Evolutionary conservation across 2,329 filamentous ascomycete species (phyloP).

Genomic region (Alternaria conjuncta): DNA sequence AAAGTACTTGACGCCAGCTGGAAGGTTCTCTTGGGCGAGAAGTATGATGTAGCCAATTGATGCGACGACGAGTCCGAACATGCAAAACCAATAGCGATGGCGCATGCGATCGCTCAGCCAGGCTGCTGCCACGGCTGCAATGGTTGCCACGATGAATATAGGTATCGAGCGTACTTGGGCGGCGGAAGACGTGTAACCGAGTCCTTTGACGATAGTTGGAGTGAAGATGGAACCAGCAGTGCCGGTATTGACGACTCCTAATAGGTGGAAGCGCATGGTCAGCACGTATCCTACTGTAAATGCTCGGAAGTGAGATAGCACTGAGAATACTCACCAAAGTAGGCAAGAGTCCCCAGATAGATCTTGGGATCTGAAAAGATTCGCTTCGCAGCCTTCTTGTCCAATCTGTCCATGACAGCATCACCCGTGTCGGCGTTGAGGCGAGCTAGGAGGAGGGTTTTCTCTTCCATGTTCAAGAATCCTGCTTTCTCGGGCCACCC

Average conservation of each 20-base stretch:
- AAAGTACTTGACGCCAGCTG: slow-evolving; percentile 59
- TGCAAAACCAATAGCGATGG: slow-evolving; percentile 61
- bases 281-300: neutral
- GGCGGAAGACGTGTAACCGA: slow-evolving; percentile 47
- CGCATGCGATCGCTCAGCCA: slow-evolving; percentile 58
- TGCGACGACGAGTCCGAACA: slow-evolving; percentile 56
- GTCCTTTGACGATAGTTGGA: slow-evolving; percentile 49
- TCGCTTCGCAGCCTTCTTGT: slow-evolving; percentile 54
- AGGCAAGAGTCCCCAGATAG: slow-evolving; percentile 31
- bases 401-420: slow-evolving; percentile 61
- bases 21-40: slow-evolving; percentile 54
- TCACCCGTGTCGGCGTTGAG: slow-evolving; percentile 35
- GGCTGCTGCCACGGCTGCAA: slow-evolving; percentile 47
- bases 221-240: slow-evolving; percentile 54
- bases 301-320: fast-evolving
- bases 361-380: slow-evolving; percentile 50
- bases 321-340: slow-evolving; percentile 13
- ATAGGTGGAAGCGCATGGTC: neutral
- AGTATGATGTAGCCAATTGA: slow-evolving; percentile 64
- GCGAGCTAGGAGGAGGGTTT: slow-evolving; percentile 37
- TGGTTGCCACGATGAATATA: slow-evolving; percentile 48
- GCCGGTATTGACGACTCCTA: slow-evolving; percentile 53
- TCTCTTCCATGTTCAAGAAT: slow-evolving; percentile 36
- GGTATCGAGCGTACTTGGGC: slow-evolving; percentile 50
- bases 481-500: slow-evolving; percentile 54